Evolutionary conservation across 2,329 filamentous ascomycete genomes (phyloP).

Genomic region (Hymenoscyphus albidus): DNA sequence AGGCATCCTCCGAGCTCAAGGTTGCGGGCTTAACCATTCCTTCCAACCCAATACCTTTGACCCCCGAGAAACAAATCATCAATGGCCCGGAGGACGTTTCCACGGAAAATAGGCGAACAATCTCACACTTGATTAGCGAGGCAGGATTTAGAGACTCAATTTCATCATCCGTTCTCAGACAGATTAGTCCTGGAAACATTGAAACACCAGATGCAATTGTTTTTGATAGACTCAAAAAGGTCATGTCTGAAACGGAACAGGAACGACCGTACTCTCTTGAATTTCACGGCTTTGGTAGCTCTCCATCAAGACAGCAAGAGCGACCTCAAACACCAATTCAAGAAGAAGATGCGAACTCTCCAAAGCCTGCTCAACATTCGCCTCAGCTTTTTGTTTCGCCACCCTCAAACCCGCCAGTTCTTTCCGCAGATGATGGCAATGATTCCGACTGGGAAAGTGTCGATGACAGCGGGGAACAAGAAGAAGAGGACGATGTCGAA

Average conservation of each 20-base stretch:
- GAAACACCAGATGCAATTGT: constrained; percentile 26
- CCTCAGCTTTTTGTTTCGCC: neutral
- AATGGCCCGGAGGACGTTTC: constrained; percentile 19
- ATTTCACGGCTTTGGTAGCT: constrained; percentile 34
- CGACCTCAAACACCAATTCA: constrained; percentile 4
- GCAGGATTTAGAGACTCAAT: constrained; percentile 46
- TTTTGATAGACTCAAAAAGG: constrained; percentile 24
- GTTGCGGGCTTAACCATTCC: neutral
- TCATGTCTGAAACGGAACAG: constrained; percentile 24
- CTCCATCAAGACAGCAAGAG: constrained; percentile 21
- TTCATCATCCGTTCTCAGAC: constrained; percentile 37
- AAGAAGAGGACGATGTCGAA: neutral
- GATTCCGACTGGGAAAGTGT: constrained; percentile 4
- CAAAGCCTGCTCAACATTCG: constrained; percentile 7
- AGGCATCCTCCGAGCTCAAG: neutral
- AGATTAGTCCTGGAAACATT: constrained; percentile 27
- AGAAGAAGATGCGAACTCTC: constrained; percentile 5
- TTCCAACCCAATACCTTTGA: neutral
- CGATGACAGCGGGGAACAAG: neutral
- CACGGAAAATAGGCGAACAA: constrained; percentile 36
- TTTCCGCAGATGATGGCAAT: constrained; percentile 4
- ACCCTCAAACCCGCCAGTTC: neutral
- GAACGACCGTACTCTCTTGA: constrained; percentile 29
- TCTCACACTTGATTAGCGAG: constrained; percentile 44
- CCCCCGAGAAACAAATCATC: neutral